Percentiles rank a stretch among this genome's conserved stretches.
Evolutionary conservation across 2,329 filamentous ascomycete genomes (phyloP).

Genomic region (Rhynchosporium agropyri): DNA sequence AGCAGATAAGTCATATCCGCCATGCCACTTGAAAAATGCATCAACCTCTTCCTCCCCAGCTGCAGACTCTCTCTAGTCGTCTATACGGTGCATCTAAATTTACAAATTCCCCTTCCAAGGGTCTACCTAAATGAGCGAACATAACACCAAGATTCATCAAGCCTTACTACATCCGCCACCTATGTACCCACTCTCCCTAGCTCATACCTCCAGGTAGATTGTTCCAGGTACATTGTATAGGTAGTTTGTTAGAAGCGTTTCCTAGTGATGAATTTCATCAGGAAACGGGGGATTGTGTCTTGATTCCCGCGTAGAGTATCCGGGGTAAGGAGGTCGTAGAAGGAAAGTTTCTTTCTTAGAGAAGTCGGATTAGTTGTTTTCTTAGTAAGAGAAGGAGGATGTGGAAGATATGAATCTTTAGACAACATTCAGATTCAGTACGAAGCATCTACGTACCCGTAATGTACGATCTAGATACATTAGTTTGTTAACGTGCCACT

Average conservation of each 20-base stretch:
- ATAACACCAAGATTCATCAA: too few species aligned
- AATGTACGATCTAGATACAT: background rate
- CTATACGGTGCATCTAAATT: too few species aligned
- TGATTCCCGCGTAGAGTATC: constrained; percentile 48
- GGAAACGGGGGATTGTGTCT: constrained; percentile 46
- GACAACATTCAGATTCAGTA: constrained; percentile 40
- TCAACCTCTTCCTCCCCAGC: too few species aligned
- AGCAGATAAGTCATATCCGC: too few species aligned
- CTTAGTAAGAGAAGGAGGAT: constrained; percentile 32
- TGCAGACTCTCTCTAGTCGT: too few species aligned
- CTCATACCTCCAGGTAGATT: constrained; percentile 47
- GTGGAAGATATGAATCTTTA: constrained; percentile 46
- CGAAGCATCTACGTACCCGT: constrained; percentile 9
- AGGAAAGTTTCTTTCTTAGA: constrained; percentile 41
- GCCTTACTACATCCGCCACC: too few species aligned
- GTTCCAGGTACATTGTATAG: constrained; percentile 49
- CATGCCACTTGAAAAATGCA: too few species aligned
- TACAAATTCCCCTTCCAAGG: too few species aligned
- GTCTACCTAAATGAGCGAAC: too few species aligned
- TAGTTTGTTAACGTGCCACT: background rate
- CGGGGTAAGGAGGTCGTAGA: constrained; percentile 48
- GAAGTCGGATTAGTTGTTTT: constrained; percentile 45
- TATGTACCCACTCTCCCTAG: constrained; percentile 40
- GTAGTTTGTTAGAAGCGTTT: constrained; percentile 49
- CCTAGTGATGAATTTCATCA: constrained; percentile 46